These are phyloP conservation scores for Boletus tylopilopsis DNA, from an alignment of 768 basidiomycete species.

Conservation along the genomic window DNA sequence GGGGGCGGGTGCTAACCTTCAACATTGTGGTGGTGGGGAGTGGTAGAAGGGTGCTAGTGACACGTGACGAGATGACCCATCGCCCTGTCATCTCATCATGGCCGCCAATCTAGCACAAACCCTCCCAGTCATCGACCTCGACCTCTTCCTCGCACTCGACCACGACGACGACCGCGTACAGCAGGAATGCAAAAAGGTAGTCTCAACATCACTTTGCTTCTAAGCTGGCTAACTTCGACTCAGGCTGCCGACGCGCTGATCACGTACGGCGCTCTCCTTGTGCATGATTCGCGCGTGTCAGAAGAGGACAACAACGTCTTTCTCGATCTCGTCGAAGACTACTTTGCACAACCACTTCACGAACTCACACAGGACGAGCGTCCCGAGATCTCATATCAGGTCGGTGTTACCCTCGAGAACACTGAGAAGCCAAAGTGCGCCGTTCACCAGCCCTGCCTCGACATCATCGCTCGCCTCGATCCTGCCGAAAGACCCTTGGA, in stretches of 20 bases:
- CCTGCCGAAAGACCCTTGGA: constrained; percentile 83
- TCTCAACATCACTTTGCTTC: neutral
- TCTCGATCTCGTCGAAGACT: constrained; percentile 89
- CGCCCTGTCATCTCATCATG: constrained; percentile 35
- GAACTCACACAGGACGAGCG: constrained; percentile 72
- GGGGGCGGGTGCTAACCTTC: constrained; percentile 33
- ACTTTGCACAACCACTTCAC: constrained; percentile 71
- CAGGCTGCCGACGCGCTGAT: constrained; percentile 83
- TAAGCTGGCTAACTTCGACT: neutral
- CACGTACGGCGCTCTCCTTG: constrained; percentile 79
- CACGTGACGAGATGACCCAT: constrained; percentile 26
- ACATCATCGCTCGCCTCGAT: constrained; percentile 73
- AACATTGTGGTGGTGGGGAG: constrained; percentile 36
- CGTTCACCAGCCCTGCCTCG: constrained; percentile 76
- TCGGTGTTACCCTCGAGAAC: constrained; percentile 94
- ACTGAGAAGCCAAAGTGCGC: constrained; percentile 91
- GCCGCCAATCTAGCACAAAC: constrained; percentile 45
- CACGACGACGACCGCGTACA: constrained; percentile 39
- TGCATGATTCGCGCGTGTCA: constrained; percentile 81
- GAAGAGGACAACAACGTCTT: constrained; percentile 80
- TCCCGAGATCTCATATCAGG: constrained; percentile 86
- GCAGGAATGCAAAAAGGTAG: constrained; percentile 66
- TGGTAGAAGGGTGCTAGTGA: constrained; percentile 27
- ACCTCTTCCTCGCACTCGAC: constrained; percentile 58
- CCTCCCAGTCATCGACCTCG: constrained; percentile 75